These are phyloP conservation scores for Cryptococcus deneoformans DNA, from an alignment of 1,284 basidiomycete species.

Conservation along the genomic window DNA sequence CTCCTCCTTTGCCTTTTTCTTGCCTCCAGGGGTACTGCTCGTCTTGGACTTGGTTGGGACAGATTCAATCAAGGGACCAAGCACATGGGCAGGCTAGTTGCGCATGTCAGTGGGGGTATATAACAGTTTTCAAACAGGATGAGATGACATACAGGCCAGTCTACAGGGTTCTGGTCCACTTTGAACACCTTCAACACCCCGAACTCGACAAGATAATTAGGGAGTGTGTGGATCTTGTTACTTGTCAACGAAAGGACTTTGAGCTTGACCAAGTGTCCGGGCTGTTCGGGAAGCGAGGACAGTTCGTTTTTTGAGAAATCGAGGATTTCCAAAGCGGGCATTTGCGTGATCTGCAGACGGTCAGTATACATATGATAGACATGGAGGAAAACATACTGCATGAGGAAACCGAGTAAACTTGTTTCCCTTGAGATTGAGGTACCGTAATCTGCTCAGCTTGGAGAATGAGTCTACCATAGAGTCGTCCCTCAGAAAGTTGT, in stretches of 20 bases:
- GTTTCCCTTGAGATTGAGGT: conserved; percentile 92
- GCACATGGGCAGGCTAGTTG: conserved; percentile 35
- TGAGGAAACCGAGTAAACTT: conserved; percentile 78
- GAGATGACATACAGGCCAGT: conserved; percentile 66
- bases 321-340: conserved; percentile 87
- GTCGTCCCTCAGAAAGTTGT: conserved; percentile 68
- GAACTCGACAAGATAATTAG: conserved; percentile 74
- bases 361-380: background rate
- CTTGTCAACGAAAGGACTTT: conserved; percentile 85
- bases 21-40: background rate
- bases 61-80: conserved; percentile 33
- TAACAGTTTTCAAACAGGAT: background rate
- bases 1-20: conserved; percentile 50
- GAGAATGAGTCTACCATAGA: conserved; percentile 77
- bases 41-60: conserved; percentile 5
- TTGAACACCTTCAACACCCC: conserved; percentile 74
- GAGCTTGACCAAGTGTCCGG: conserved; percentile 76
- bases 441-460: conserved; percentile 72
- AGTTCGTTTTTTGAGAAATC: conserved; percentile 95
- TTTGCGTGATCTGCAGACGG: conserved; percentile 65
- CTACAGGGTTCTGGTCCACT: conserved; percentile 84
- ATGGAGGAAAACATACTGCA: conserved; percentile 61
- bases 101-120: background rate
- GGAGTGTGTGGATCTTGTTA: conserved; percentile 78
- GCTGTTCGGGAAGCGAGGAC: conserved; percentile 69